These are phyloP conservation scores for Knoxia roxburghii DNA, from an alignment of 257 asterid genomes.

Conservation along the genomic window DNA sequence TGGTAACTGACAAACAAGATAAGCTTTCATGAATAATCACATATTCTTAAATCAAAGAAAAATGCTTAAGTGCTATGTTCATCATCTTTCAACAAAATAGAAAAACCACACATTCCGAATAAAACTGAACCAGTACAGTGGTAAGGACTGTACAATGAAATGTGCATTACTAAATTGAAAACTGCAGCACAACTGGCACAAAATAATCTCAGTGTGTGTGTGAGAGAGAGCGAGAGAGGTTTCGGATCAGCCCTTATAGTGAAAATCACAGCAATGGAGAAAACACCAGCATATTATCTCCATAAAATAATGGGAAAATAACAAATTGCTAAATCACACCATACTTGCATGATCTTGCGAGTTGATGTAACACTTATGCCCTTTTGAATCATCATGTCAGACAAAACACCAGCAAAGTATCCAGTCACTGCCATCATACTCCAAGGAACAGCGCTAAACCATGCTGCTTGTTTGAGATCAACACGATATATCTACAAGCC, in stretches of 20 bases:
- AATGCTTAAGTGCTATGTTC: not conserved
- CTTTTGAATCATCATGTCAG: conserved; percentile 77
- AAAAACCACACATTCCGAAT: not conserved
- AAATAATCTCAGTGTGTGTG: not conserved
- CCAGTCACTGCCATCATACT: conserved; percentile 89
- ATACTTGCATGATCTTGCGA: conserved; percentile 95
- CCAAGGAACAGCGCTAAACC: conserved; percentile 99
- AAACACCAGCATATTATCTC: not conserved
- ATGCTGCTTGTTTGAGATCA: conserved; percentile 95
- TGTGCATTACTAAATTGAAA: not conserved
- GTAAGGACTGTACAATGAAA: not conserved
- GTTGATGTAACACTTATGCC: conserved; percentile 77
- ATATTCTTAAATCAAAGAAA: no score
- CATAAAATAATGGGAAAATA: not conserved
- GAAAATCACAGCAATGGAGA: not conserved
- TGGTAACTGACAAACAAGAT: not conserved
- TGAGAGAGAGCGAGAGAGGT: no score
- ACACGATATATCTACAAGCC: conserved; percentile 71
- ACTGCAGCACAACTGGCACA: not conserved
- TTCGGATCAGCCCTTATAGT: no score
- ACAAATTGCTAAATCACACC: not conserved
- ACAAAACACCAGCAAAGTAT: conserved; percentile 76
- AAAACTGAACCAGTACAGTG: no score
- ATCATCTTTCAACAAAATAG: not conserved
- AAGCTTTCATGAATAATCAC: not conserved